These are phyloP conservation scores for Termitomyces sp. DNA, from an alignment of 768 basidiomycete genomes.

Conservation along the genomic window DNA sequence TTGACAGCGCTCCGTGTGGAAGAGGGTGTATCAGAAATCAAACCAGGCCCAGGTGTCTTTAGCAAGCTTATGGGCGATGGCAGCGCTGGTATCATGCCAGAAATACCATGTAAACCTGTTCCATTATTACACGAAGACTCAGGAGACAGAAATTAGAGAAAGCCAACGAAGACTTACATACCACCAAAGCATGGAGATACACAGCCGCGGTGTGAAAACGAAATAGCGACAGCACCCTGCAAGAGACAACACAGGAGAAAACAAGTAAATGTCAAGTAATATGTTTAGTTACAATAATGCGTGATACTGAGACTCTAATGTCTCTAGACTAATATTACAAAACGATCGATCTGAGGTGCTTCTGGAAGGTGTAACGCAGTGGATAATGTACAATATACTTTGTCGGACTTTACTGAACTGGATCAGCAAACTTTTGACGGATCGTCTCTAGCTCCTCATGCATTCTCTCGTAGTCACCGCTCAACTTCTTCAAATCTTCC, in stretches of 20 bases:
- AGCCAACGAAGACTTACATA: neutral
- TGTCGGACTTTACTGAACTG: conserved; percentile 1
- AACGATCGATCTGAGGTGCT: neutral
- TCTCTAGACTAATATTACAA: neutral
- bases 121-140: neutral
- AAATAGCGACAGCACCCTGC: neutral
- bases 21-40: neutral
- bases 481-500: conserved; percentile 44
- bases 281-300: neutral
- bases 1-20: neutral
- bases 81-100: neutral
- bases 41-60: neutral
- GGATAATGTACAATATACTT: neutral
- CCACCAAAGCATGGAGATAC: neutral
- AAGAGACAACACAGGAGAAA: no score
- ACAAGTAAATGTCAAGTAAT: neutral
- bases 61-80: neutral
- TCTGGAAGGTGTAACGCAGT: neutral
- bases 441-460: conserved; percentile 52
- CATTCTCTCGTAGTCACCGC: conserved; percentile 36
- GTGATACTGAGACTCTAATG: neutral
- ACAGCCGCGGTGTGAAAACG: neutral
- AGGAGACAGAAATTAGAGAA: neutral
- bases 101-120: neutral
- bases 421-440: conserved; percentile 26